Evolutionary conservation across 352 stramenopile species (phyloP).

Genomic region (Pythium periplocum): DNA sequence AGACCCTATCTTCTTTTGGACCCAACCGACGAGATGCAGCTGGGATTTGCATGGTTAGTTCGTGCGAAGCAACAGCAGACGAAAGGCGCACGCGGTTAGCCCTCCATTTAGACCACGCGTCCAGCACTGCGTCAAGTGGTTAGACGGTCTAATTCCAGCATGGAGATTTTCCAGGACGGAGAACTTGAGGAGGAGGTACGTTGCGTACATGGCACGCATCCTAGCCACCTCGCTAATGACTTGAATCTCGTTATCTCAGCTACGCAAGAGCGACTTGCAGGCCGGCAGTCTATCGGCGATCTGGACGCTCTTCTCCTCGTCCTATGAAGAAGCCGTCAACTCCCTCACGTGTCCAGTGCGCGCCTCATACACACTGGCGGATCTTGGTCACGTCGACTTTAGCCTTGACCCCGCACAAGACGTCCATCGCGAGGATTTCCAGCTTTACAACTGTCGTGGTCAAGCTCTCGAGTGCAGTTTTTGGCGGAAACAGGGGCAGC

Average conservation of each 20-base stretch:
- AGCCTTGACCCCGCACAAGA: constrained; percentile 6
- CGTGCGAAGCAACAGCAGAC: no score
- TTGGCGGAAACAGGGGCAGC: constrained; percentile 27
- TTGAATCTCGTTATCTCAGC: constrained; percentile 21
- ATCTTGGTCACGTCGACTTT: constrained; percentile 38
- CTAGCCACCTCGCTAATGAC: neutral
- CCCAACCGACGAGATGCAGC: no score
- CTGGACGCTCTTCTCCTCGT: constrained; percentile 69
- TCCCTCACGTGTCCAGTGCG: constrained; percentile 61
- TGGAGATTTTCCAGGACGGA: constrained; percentile 81
- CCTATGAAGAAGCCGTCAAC: constrained; percentile 71
- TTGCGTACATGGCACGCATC: neutral
- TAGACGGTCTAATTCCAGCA: constrained; percentile 5
- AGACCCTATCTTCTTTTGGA: neutral
- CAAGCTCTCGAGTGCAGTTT: constrained; percentile 70
- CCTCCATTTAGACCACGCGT: no score
- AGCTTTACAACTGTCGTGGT: constrained; percentile 39
- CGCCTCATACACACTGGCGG: constrained; percentile 43
- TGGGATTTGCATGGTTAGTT: no score
- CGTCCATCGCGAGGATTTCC: constrained; percentile 44
- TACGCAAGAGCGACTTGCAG: constrained; percentile 51
- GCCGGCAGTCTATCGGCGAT: constrained; percentile 46
- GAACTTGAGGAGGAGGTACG: constrained; percentile 72
- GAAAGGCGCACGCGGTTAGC: no score
- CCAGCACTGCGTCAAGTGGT: no score